Conservation (phyloP, 1,284 basidiomycete species). For the Irpex sp. region DNA sequence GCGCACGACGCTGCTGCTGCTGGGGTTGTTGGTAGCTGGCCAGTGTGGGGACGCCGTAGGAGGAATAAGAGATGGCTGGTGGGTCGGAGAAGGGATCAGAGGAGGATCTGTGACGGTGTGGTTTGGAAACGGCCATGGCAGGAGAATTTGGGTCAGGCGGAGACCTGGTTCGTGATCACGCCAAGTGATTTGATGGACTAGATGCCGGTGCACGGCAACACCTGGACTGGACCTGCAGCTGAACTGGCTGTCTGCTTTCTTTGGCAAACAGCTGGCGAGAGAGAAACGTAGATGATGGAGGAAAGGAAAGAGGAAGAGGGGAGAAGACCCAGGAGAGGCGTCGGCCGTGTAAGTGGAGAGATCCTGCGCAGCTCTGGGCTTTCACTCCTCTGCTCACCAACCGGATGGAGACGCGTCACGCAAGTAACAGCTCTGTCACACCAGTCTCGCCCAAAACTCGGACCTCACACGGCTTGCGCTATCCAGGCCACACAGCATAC, state of each 20-base stretch:
- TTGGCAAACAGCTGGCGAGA: not conserved
- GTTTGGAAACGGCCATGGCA: conserved; percentile 29
- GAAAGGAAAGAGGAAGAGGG: not conserved
- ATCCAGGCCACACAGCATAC: not conserved
- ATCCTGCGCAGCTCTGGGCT: not conserved
- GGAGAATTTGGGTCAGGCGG: conserved; percentile 20
- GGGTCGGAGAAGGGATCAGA: conserved; percentile 62
- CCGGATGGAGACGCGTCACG: not conserved
- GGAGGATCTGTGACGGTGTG: conserved; percentile 43
- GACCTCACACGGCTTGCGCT: not conserved
- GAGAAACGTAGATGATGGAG: conserved; percentile 6
- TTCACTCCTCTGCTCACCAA: not conserved
- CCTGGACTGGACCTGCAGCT: not conserved
- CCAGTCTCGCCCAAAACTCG: not conserved
- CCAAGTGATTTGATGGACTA: conserved; percentile 20
- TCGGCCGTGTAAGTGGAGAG: conserved; percentile 1
- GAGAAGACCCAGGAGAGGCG: not conserved
- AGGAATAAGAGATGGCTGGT: conserved; percentile 30
- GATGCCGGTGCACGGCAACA: not conserved
- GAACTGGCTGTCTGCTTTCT: not conserved
- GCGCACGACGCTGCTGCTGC: conserved; percentile 26
- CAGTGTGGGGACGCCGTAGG: conserved; percentile 30
- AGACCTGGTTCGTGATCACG: conserved; percentile 20
- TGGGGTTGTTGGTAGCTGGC: conserved; percentile 24
- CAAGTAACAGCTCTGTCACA: not conserved